phyloP scores from a whole-genome alignment of 768 basidiomycete species.

The Steccherinum ochraceum region DNA sequence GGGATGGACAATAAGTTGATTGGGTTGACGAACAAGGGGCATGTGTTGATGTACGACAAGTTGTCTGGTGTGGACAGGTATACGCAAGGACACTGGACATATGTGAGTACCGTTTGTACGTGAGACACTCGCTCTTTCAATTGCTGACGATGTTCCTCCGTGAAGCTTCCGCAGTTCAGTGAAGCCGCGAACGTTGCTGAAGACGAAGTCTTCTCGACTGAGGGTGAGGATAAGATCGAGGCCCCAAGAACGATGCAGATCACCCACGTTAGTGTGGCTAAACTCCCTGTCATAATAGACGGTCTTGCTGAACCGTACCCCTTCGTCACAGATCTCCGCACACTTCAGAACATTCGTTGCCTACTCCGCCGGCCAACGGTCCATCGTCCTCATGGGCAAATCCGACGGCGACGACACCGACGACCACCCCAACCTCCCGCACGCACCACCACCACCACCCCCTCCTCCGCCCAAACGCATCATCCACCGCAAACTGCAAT shows the following conservation, averaged over 20 bases:
- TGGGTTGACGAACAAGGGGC: slow-evolving; percentile 75
- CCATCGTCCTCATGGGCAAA: slow-evolving; percentile 71
- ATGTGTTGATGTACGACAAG: slow-evolving; percentile 60
- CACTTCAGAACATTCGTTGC: slow-evolving; percentile 79
- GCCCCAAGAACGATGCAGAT: slow-evolving; percentile 50
- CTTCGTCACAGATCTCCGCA: slow-evolving; percentile 64
- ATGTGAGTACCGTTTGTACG: slow-evolving; percentile 41
- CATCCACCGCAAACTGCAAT: slow-evolving; percentile 69
- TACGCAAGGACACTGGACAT: slow-evolving; percentile 53
- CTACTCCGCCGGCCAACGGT: slow-evolving; percentile 64
- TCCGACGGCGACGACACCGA: slow-evolving; percentile 32
- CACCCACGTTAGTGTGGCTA: slow-evolving; percentile 60
- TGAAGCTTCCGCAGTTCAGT: slow-evolving; percentile 69
- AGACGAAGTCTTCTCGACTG: slow-evolving; percentile 36
- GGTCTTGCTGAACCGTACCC: slow-evolving; percentile 7
- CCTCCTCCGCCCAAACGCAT: slow-evolving; percentile 30
- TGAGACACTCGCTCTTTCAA: neutral
- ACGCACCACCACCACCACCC: no score
- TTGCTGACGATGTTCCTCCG: slow-evolving; percentile 1
- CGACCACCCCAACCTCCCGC: slow-evolving; percentile 7
- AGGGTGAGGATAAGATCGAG: slow-evolving; percentile 18
- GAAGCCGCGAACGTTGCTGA: slow-evolving; percentile 46
- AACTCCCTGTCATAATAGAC: slow-evolving; percentile 6
- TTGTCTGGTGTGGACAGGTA: slow-evolving; percentile 36
- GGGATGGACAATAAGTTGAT: slow-evolving; percentile 67